A percentile compares a stretch with the other conserved stretches of the same genome.
These are phyloP conservation scores for Saccharum spontaneum DNA, from an alignment of 176 grass and related monocot genomes.

Conservation along the genomic window DNA sequence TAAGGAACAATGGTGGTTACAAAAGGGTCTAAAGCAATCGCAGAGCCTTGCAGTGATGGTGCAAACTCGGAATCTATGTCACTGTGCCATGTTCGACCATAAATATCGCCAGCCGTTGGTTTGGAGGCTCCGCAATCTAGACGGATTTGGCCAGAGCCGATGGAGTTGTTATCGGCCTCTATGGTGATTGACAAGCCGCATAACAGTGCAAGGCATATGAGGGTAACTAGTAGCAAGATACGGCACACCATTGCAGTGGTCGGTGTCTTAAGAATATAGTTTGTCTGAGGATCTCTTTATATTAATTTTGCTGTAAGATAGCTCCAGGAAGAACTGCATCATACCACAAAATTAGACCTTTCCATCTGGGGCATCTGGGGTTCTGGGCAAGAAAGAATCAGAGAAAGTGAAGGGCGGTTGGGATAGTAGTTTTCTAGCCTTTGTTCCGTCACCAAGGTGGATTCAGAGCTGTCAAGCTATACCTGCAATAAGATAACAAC, in stretches of 20 bases:
- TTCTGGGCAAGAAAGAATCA: not conserved
- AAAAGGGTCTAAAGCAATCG: not conserved
- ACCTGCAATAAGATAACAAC: not conserved
- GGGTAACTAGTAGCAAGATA: not conserved
- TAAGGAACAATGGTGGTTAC: conserved; percentile 37
- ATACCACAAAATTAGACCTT: not conserved
- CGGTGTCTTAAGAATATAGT: not conserved
- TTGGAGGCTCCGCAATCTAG: conserved; percentile 52
- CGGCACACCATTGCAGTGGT: conserved; percentile 1
- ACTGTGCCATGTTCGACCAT: conserved; percentile 36
- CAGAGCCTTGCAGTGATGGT: conserved; percentile 26
- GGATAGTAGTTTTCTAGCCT: not conserved
- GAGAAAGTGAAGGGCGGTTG: not conserved
- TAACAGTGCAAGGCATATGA: conserved; percentile 33
- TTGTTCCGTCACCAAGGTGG: not conserved
- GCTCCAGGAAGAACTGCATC: not conserved
- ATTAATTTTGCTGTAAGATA: not conserved
- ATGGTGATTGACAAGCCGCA: not conserved
- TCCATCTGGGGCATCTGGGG: not conserved
- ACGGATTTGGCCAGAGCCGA: conserved; percentile 14
- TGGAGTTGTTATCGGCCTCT: conserved; percentile 34
- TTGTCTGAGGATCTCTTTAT: not conserved
- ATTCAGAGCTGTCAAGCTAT: not conserved
- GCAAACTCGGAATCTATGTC: conserved; percentile 56
- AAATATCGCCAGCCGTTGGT: not conserved